A percentile compares a stretch with the other conserved stretches of the same genome.
These are phyloP conservation scores for Alternaria viburni DNA, from an alignment of 2,329 filamentous ascomycete genomes.

Conservation along the genomic window DNA sequence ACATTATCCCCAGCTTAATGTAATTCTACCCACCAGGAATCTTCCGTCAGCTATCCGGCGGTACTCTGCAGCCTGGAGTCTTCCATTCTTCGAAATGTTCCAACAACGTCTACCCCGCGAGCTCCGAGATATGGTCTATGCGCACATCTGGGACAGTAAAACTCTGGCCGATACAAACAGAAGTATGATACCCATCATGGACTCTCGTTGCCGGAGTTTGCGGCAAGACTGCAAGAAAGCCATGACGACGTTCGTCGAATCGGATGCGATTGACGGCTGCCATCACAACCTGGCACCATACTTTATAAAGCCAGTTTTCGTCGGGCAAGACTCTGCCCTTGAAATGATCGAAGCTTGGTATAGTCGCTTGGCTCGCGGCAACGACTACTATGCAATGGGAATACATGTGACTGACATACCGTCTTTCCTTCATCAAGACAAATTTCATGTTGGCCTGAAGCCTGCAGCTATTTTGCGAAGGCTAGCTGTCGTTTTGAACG, in stretches of 20 bases:
- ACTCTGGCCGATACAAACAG: neutral
- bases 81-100: neutral
- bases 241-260: neutral
- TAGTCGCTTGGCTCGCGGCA: neutral
- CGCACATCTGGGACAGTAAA: neutral
- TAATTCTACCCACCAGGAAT: neutral
- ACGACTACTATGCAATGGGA: neutral
- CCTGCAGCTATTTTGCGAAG: neutral
- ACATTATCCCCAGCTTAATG: neutral
- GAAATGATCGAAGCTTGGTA: neutral
- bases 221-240: neutral
- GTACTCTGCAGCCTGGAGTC: neutral
- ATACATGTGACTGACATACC: neutral
- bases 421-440: neutral
- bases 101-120: neutral
- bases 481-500: neutral
- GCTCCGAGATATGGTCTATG: neutral
- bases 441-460: neutral
- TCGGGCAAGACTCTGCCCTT: neutral
- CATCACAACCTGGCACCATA: neutral
- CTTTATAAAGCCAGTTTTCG: neutral
- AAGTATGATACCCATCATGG: neutral
- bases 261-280: neutral
- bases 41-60: neutral
- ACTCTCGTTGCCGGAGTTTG: neutral